Percentiles rank a stretch among this genome's conserved stretches.
phyloP scores from a whole-genome alignment of 1,284 basidiomycete genomes.

The Trametes pubescens region DNA sequence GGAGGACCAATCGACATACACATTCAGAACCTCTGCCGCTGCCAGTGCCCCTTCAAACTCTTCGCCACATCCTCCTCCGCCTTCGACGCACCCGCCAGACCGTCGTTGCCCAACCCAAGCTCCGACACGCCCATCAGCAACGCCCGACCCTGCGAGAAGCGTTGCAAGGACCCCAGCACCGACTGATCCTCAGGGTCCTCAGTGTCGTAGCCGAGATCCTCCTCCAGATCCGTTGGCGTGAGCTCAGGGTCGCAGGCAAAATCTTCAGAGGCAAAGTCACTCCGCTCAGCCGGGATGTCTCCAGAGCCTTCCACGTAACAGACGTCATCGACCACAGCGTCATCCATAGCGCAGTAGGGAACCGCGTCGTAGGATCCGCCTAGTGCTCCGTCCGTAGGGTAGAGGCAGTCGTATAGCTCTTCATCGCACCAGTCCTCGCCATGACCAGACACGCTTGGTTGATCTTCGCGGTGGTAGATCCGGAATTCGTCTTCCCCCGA shows the following conservation, averaged over 20 bases:
- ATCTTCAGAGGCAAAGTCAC: not conserved
- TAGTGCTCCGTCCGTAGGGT: not conserved
- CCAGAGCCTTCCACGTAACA: not conserved
- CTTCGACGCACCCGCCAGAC: slow-evolving; percentile 35
- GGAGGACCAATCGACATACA: not conserved
- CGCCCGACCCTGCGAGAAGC: slow-evolving; percentile 54
- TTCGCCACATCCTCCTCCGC: slow-evolving; percentile 67
- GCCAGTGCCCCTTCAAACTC: slow-evolving; percentile 66
- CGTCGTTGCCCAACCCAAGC: slow-evolving; percentile 1
- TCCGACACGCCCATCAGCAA: slow-evolving; percentile 39
- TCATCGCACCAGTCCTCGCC: not conserved
- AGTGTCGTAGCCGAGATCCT: slow-evolving; percentile 14
- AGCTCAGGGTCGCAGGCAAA: slow-evolving; percentile 4
- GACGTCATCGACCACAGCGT: not conserved
- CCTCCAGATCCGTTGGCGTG: slow-evolving; percentile 2
- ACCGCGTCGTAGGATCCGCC: not conserved
- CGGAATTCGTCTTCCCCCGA: not conserved
- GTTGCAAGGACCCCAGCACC: slow-evolving; percentile 25
- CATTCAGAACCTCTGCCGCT: slow-evolving; percentile 57
- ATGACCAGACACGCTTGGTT: not conserved
- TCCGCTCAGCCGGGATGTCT: not conserved
- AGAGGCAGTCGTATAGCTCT: not conserved
- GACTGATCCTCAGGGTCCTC: slow-evolving; percentile 14
- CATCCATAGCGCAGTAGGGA: not conserved
- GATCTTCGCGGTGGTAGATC: not conserved